phyloP scores from a whole-genome alignment of 805 yeast species.

The Cyberlindnera saturnus region DNA sequence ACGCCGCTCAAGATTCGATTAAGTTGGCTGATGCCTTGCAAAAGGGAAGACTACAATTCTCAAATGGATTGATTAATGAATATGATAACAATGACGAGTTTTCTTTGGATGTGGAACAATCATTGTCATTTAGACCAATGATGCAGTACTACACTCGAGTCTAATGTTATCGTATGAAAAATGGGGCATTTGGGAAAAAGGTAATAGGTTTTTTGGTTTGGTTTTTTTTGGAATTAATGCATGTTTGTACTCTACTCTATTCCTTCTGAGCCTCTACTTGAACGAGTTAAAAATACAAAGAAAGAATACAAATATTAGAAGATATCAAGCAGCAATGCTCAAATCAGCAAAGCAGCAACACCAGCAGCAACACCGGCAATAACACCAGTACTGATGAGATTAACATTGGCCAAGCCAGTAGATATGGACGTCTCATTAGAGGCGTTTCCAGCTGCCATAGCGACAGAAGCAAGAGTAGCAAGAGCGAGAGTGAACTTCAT shows the following conservation, averaged over 20 bases:
- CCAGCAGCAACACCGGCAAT: conserved; percentile 18
- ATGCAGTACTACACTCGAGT: conserved; percentile 3
- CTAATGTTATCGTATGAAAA: conserved; percentile 1
- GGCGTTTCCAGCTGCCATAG: neutral
- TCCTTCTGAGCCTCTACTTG: neutral
- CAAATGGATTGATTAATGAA: conserved; percentile 5
- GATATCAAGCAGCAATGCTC: neutral
- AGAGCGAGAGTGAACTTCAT: conserved; percentile 1
- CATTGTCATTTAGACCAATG: conserved; percentile 12
- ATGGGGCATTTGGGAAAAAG: neutral
- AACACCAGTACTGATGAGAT: conserved; percentile 11
- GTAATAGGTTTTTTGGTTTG: neutral
- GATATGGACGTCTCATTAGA: conserved; percentile 9
- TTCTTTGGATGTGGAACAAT: conserved; percentile 24
- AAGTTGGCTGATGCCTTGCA: neutral
- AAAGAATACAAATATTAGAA: no score
- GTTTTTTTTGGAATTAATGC: neutral
- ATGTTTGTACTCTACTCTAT: neutral
- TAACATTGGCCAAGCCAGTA: conserved; percentile 16
- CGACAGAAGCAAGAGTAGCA: conserved; percentile 1
- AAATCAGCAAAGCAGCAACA: conserved; percentile 18
- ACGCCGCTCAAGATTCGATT: neutral
- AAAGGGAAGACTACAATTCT: neutral
- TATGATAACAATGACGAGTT: conserved; percentile 24
- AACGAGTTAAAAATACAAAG: neutral